Conservation (phyloP, 2,329 filamentous ascomycete genomes). For the Boeremia lycopersici region DNA sequence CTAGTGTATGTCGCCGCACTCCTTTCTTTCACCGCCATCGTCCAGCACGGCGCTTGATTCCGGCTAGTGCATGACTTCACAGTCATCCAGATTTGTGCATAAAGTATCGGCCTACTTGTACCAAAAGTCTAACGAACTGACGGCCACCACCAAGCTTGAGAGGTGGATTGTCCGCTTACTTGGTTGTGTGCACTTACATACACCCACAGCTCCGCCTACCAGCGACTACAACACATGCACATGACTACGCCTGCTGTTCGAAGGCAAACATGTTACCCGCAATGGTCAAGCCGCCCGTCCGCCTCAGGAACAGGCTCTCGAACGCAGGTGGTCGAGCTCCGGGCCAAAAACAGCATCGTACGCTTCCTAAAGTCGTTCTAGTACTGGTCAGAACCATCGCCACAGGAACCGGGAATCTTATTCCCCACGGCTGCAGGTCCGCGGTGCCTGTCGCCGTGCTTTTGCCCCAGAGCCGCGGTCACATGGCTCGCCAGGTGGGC, state of each 20-base stretch:
- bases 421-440: conserved; percentile 15
- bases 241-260: not conserved
- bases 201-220: not conserved
- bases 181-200: too few relatives aligned
- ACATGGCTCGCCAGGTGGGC: conserved; percentile 1
- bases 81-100: too few relatives aligned
- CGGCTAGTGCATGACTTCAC: too few relatives aligned
- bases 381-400: not conserved
- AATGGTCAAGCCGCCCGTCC: not conserved
- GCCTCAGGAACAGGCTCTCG: not conserved
- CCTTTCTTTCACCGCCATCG: too few relatives aligned
- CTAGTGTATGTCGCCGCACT: too few relatives aligned
- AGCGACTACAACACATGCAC: not conserved
- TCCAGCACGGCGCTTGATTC: too few relatives aligned
- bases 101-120: too few relatives aligned
- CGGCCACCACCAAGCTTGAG: too few relatives aligned
- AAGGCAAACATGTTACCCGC: not conserved
- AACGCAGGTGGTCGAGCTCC: not conserved
- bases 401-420: conserved; percentile 4
- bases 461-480: not conserved
- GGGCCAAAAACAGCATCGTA: conserved; percentile 6
- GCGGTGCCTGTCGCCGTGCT: not conserved
- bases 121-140: too few relatives aligned
- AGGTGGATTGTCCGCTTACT: too few relatives aligned
- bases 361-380: not conserved